Percentiles rank a stretch among this genome's conserved stretches.
Evolutionary conservation across 805 yeast species (phyloP).

Genomic region (Starmerella asiatica): DNA sequence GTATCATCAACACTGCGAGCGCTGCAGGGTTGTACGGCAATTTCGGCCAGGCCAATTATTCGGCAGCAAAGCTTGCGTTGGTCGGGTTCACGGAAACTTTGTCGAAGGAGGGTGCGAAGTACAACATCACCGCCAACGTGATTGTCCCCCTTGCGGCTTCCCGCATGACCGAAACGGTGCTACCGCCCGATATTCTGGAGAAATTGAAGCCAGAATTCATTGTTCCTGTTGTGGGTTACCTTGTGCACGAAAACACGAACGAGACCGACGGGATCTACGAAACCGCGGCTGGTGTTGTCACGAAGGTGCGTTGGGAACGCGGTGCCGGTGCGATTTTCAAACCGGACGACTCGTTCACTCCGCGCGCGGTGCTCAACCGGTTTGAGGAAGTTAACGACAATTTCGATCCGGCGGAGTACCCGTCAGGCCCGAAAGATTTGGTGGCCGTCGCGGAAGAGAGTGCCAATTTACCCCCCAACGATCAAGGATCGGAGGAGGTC

Average conservation of each 20-base stretch:
- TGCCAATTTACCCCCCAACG: slow-evolving; percentile 38
- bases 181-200: slow-evolving; percentile 75
- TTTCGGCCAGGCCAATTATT: slow-evolving; percentile 92
- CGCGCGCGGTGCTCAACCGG: slow-evolving; percentile 64
- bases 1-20: slow-evolving; percentile 85
- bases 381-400: slow-evolving; percentile 46
- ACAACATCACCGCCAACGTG: slow-evolving; percentile 70
- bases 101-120: slow-evolving; percentile 82
- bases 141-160: slow-evolving; percentile 94
- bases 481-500: slow-evolving; percentile 45
- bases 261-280: slow-evolving; percentile 72
- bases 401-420: slow-evolving; percentile 50
- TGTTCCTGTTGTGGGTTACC: slow-evolving; percentile 78
- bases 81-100: slow-evolving; percentile 88
- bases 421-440: slow-evolving; percentile 61
- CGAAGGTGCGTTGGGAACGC: slow-evolving; percentile 91
- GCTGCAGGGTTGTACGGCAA: slow-evolving; percentile 96
- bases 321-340: slow-evolving; percentile 74
- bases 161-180: slow-evolving; percentile 83
- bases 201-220: slow-evolving; percentile 74
- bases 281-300: slow-evolving; percentile 87
- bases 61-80: slow-evolving; percentile 81
- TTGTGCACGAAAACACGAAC: slow-evolving; percentile 51
- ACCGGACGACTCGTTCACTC: slow-evolving; percentile 64
- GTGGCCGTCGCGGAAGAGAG: slow-evolving; percentile 42